phyloP scores from a whole-genome alignment of 1,284 basidiomycete species.

The Cystobasidium sp. region DNA sequence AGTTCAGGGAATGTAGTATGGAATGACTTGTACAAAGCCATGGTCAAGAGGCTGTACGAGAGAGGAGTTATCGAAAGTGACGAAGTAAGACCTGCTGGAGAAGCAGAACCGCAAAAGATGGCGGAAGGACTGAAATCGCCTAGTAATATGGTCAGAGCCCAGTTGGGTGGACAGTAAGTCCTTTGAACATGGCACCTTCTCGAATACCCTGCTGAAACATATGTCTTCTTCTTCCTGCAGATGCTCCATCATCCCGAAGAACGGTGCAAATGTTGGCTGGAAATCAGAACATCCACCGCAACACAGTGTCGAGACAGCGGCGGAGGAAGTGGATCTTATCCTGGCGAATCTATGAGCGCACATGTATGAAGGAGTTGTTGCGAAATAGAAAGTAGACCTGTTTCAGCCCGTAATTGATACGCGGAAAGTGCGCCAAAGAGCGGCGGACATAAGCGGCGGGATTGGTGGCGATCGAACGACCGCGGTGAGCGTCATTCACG shows the following conservation, averaged over 20 bases:
- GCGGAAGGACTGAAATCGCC: background rate
- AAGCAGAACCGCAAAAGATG: background rate
- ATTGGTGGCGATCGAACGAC: no score
- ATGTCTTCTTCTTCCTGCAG: background rate
- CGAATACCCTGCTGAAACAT: background rate
- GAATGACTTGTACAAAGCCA: constrained; percentile 1
- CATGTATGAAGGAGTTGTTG: background rate
- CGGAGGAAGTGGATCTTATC: constrained; percentile 6
- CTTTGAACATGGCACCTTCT: background rate
- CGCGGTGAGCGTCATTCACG: no score
- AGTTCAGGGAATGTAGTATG: background rate
- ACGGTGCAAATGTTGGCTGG: background rate
- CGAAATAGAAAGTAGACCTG: background rate
- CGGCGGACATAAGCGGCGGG: no score
- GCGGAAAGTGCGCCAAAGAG: no score
- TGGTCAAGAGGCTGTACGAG: background rate
- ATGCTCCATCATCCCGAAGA: background rate
- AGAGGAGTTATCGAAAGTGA: background rate
- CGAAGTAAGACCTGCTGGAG: background rate
- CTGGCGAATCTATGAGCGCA: background rate
- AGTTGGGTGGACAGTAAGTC: constrained; percentile 4
- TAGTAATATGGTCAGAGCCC: background rate
- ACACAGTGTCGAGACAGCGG: background rate
- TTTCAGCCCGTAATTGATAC: background rate
- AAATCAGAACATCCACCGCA: background rate